Base-by-base conservation (phyloP, 768 basidiomycete genomes). In the Rhodosporidiobolus odoratus region DNA sequence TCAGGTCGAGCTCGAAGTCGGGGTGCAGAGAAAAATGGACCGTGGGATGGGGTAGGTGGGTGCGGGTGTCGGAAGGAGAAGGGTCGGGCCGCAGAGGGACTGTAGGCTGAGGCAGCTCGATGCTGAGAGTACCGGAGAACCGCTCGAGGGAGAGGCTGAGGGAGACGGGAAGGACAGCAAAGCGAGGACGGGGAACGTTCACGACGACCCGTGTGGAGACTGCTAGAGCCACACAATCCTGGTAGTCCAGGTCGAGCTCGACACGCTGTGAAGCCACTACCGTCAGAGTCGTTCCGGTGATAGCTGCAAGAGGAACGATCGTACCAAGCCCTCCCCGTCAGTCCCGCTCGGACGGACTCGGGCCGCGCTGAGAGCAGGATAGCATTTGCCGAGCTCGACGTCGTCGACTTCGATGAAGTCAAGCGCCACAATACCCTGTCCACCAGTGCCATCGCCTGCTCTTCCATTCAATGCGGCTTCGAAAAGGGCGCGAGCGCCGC, bases 1-100 rank as follows among this genome's bases (percentile, higher is more conserved):
- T 86, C 52, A 99, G 83, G 75, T 89, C 87, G 27, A 99, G 86
- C 23, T 86, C 86, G 77, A 99, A 96, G 76, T 91, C 87, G 3
- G 92, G 89, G 34, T 89, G 86, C 30, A 99, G 85, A 38, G 86
- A 86, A 43, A 95, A 87, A 86, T 66, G 95, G 73, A 71, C 84
- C 82, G 61, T 91, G 85, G 75, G 87, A 77, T 66, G 79, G 38
- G 78, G 78, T 23, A 43, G 32, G 10, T 19, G 37, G 16, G 30
- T 47, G 30, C 34, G 37, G 48, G 56, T 47, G 19, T 35, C 17
- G 15, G 67, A 43, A 50, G 41, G 38, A 34, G 67, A 64, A 32
- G 27, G 13, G 3, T 38, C 25, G 2, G 61, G n/a, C n/a, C n/a
- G n/a, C n/a, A n/a, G 6, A 6, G 43, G 21, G 64, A 56, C 58